phyloP scores from a whole-genome alignment of 345 rosid species.

The Salix udensis region DNA sequence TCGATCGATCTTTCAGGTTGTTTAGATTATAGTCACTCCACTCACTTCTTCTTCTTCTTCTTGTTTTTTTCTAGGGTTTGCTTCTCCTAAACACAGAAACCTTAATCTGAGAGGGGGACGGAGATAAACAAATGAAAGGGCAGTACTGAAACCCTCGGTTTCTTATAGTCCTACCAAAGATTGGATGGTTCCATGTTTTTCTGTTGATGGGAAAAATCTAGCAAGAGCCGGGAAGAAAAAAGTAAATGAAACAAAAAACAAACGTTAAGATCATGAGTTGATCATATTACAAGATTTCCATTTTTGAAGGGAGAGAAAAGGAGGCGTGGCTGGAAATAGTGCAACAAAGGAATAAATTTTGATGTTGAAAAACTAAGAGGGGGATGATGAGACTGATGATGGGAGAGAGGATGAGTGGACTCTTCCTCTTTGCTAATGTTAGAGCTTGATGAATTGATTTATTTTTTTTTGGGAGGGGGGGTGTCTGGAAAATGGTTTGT shows the following conservation, averaged over 20 bases:
- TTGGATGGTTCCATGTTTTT: neutral
- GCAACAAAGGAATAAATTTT: conserved; percentile 8
- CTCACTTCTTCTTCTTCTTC: neutral
- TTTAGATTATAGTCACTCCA: neutral
- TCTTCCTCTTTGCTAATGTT: conserved; percentile 11
- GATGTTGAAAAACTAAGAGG: neutral
- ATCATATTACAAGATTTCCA: conserved; percentile 23
- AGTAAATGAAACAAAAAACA: neutral
- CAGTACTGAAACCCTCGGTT: neutral
- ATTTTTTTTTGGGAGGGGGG: neutral
- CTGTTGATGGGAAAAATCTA: neutral
- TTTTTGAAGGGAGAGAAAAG: conserved; percentile 10
- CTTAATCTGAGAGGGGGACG: neutral
- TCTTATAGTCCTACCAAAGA: neutral
- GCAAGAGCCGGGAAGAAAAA: neutral
- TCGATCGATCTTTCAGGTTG: neutral
- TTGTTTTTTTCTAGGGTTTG: neutral
- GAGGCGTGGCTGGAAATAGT: conserved; percentile 8
- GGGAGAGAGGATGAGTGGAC: conserved; percentile 18
- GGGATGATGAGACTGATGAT: conserved; percentile 25
- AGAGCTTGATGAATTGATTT: neutral
- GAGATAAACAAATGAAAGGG: neutral
- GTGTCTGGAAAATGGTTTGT: conserved; percentile 8
- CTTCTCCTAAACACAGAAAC: neutral
- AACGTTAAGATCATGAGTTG: neutral